Conservation (phyloP, 345 rosid species). For the Citrus reticulata region DNA sequence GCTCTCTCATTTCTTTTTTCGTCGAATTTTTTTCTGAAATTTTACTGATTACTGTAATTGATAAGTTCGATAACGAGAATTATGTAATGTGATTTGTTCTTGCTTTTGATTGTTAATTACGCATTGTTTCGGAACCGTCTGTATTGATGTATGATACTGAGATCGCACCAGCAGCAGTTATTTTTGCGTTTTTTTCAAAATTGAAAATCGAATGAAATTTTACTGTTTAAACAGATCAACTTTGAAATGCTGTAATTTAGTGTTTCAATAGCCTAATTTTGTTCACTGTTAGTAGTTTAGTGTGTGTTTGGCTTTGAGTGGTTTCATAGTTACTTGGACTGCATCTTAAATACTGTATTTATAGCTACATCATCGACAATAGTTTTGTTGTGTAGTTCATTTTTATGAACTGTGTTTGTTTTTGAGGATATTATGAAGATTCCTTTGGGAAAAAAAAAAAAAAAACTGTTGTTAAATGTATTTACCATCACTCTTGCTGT, state of each 20-base stretch:
- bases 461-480: not conserved
- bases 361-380: not conserved
- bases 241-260: not conserved
- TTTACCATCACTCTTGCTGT: not conserved
- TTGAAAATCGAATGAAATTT: constrained; percentile 19
- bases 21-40: too few species aligned
- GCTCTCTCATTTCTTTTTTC: not conserved
- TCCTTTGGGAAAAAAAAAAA: not conserved
- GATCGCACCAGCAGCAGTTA: not conserved
- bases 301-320: not conserved
- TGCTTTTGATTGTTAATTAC: constrained; percentile 3
- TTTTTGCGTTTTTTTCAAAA: not conserved
- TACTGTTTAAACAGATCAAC: not conserved
- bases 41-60: not conserved
- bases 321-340: not conserved
- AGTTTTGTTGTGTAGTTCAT: not conserved
- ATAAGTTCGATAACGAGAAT: not conserved
- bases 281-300: not conserved
- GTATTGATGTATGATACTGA: not conserved
- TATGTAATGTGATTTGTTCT: constrained; percentile 3
- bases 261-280: not conserved
- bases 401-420: not conserved
- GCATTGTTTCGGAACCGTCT: not conserved
- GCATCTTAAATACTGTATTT: not conserved
- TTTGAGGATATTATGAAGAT: not conserved